phyloP scores from a whole-genome alignment of 176 grass and related monocot species.

The Carex littledalei region DNA sequence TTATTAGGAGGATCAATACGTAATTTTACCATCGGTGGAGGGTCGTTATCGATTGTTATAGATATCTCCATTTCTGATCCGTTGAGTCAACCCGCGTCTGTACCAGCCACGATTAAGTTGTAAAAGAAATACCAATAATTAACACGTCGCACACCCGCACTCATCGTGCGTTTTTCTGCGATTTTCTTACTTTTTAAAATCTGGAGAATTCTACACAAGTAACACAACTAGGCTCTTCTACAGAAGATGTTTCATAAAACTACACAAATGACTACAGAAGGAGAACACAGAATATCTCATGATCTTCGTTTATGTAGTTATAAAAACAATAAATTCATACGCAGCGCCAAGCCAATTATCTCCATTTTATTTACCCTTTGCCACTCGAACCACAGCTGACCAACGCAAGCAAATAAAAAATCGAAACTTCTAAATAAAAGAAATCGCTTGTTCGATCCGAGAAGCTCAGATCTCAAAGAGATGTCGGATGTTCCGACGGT shows the following conservation, averaged over 20 bases:
- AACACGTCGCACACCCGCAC: background rate
- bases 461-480: constrained; percentile 13
- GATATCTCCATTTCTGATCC: background rate
- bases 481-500: background rate
- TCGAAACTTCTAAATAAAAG: background rate
- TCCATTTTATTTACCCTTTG: background rate
- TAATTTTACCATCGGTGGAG: background rate
- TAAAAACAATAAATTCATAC: background rate
- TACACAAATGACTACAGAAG: background rate
- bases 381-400: background rate
- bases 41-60: background rate
- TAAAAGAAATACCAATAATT: background rate
- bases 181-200: background rate
- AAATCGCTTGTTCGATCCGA: background rate
- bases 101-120: background rate
- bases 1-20: background rate
- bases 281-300: background rate
- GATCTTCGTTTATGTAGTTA: background rate
- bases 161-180: background rate
- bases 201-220: background rate
- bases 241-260: background rate
- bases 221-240: background rate
- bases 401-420: background rate
- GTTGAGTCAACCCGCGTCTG: background rate
- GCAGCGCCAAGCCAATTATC: constrained; percentile 6